Percentiles rank a stretch among this genome's conserved stretches.
These are phyloP conservation scores for Kalmusia sp. DNA, from an alignment of 2,329 filamentous ascomycete species.

Conservation along the genomic window DNA sequence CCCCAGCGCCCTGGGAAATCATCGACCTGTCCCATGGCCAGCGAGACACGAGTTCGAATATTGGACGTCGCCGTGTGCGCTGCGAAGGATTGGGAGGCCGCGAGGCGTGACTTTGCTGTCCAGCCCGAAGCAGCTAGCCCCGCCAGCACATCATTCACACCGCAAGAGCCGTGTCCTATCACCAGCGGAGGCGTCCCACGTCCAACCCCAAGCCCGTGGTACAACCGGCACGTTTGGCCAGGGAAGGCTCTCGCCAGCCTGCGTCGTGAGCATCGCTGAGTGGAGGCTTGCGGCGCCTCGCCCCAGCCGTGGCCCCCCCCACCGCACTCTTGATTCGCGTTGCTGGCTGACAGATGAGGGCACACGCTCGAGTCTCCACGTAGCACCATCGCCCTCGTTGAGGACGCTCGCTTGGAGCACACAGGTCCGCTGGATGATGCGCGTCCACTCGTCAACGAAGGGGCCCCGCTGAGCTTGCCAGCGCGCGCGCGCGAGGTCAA, in stretches of 20 bases:
- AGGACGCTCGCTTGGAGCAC: constrained; percentile 1
- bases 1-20: constrained; percentile 31
- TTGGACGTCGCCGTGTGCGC: constrained; percentile 5
- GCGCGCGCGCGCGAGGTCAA: constrained; percentile 15
- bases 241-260: constrained; percentile 27
- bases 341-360: constrained; percentile 44
- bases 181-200: constrained; percentile 36
- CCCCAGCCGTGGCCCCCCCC: constrained; percentile 27
- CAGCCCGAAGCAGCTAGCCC: constrained; percentile 26
- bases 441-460: neutral
- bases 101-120: constrained; percentile 38
- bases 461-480: constrained; percentile 3
- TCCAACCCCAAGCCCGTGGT: constrained; percentile 42
- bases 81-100: constrained; percentile 21
- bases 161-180: constrained; percentile 44
- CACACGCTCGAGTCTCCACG: constrained; percentile 47
- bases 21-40: constrained; percentile 10
- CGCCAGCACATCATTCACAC: constrained; percentile 49
- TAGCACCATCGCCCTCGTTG: constrained; percentile 37
- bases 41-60: constrained; percentile 12
- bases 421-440: constrained; percentile 3
- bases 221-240: constrained; percentile 46
- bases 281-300: constrained; percentile 26
- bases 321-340: constrained; percentile 22
- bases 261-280: constrained; percentile 20